These are phyloP conservation scores for Excoecaria agallocha DNA, from an alignment of 345 rosid species.

Conservation along the genomic window DNA sequence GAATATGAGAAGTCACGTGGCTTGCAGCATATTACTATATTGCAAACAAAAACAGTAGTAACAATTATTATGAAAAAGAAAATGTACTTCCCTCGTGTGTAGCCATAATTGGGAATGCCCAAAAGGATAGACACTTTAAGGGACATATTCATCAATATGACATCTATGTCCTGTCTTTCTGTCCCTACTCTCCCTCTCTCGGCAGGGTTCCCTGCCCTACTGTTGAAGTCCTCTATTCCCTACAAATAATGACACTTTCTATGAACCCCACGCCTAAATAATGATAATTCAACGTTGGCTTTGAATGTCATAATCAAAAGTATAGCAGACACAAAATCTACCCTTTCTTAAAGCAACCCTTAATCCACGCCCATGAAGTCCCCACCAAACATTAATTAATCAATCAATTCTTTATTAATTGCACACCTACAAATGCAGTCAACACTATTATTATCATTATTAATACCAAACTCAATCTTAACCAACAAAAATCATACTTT, in stretches of 20 bases:
- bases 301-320: constrained; percentile 15
- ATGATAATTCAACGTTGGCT: neutral
- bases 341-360: constrained; percentile 13
- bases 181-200: neutral
- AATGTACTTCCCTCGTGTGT: constrained; percentile 7
- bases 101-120: constrained; percentile 12
- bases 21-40: neutral
- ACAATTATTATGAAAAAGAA: too few species aligned
- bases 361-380: constrained; percentile 1
- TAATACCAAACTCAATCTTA: neutral
- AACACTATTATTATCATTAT: neutral
- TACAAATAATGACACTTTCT: neutral
- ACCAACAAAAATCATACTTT: neutral
- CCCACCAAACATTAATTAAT: neutral
- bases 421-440: neutral
- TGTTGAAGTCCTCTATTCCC: neutral
- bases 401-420: neutral
- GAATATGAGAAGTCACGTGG: constrained; percentile 5
- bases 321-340: constrained; percentile 1
- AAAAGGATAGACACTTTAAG: constrained; percentile 14
- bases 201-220: neutral
- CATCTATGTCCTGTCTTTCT: neutral
- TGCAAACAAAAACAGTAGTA: too few species aligned
- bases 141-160: constrained; percentile 8
- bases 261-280: neutral